Conservation (phyloP, 164 flowering plant species). For the Stephania yunnanensis region DNA sequence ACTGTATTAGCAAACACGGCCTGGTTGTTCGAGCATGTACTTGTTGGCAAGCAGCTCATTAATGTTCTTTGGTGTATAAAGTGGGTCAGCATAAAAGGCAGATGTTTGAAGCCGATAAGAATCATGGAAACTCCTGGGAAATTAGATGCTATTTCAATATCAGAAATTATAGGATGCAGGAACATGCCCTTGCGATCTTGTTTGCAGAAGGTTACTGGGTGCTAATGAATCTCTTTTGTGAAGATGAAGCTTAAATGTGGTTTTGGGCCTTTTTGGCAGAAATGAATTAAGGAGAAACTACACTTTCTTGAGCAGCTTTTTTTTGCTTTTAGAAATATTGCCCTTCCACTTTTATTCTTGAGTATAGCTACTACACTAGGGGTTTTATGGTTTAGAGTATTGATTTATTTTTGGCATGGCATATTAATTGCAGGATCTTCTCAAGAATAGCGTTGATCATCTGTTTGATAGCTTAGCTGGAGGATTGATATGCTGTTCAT, state of each 20-base stretch:
- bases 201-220: background rate
- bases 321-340: background rate
- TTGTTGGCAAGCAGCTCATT: background rate
- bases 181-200: background rate
- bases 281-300: background rate
- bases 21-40: background rate
- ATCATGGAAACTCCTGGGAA: background rate
- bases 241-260: background rate
- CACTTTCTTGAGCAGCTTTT: background rate
- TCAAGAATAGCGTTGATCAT: conserved; percentile 76
- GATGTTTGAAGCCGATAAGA: conserved; percentile 3
- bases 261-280: background rate
- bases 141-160: background rate
- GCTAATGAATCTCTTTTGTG: background rate
- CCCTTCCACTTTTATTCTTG: background rate
- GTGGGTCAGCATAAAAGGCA: background rate
- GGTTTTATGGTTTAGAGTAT: conserved; percentile 37
- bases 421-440: conserved; percentile 78
- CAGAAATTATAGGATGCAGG: background rate
- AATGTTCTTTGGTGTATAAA: background rate
- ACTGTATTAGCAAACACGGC: background rate
- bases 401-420: conserved; percentile 66
- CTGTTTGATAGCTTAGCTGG: conserved; percentile 81
- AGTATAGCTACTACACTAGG: conserved; percentile 9
- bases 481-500: conserved; percentile 79